A percentile compares a stretch with the other conserved stretches of the same genome.
Conservation (phyloP, 768 basidiomycete species). For the Phaeotremella skinneri region DNA sequence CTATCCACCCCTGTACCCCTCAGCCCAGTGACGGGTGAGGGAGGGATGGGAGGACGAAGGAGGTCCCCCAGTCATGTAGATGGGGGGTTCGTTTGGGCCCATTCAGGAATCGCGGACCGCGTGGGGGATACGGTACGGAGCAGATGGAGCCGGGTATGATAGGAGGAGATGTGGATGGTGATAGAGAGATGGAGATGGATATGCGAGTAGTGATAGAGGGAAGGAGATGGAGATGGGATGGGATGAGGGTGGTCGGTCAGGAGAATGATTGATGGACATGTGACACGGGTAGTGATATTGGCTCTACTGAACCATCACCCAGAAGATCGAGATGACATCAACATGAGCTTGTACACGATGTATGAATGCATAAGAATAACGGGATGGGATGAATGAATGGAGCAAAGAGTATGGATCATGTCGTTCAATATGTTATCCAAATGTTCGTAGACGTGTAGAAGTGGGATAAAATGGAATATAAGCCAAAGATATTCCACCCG, state of each 20-base stretch:
- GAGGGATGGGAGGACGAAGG: background rate
- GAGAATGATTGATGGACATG: background rate
- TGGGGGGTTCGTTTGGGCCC: slow-evolving; percentile 32
- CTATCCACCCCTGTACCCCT: background rate
- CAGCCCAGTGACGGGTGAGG: background rate
- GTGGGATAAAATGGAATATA: too few relatives aligned
- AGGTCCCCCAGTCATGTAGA: slow-evolving; percentile 5
- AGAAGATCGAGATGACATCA: too few relatives aligned
- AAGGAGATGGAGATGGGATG: background rate
- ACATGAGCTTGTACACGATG: too few relatives aligned
- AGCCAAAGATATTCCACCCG: too few relatives aligned
- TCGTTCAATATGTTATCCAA: too few relatives aligned
- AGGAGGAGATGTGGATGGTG: slow-evolving; percentile 2
- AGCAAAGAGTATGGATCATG: too few relatives aligned
- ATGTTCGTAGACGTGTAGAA: too few relatives aligned
- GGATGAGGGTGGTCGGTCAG: background rate
- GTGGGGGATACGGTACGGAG: slow-evolving; percentile 36
- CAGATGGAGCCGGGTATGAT: slow-evolving; percentile 39
- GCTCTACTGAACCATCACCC: background rate
- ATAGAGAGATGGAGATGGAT: background rate
- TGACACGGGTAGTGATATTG: background rate
- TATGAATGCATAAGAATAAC: too few relatives aligned
- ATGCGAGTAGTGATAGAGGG: background rate
- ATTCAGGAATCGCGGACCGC: slow-evolving; percentile 46
- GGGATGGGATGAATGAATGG: too few relatives aligned